phyloP scores from a whole-genome alignment of 2,329 filamentous ascomycete genomes.

The Xylariaceae sp. region DNA sequence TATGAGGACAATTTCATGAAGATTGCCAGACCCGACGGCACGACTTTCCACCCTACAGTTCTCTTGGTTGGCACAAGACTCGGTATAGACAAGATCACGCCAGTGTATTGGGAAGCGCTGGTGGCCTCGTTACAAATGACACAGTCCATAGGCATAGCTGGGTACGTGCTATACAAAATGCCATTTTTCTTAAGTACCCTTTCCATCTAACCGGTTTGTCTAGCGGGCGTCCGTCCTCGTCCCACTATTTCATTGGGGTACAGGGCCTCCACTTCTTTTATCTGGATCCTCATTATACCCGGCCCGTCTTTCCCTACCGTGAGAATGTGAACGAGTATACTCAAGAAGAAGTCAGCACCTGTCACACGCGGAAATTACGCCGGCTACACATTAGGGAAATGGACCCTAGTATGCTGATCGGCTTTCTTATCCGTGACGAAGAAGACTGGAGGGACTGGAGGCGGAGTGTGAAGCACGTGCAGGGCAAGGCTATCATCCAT shows the following conservation, averaged over 20 bases:
- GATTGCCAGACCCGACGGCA: constrained; percentile 71
- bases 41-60: constrained; percentile 79
- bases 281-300: constrained; percentile 89
- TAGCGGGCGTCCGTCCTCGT: constrained; percentile 90
- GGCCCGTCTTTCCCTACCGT: constrained; percentile 73
- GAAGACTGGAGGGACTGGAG: constrained; percentile 88
- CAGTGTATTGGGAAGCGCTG: constrained; percentile 94
- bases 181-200: not conserved
- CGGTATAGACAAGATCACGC: constrained; percentile 92
- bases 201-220: constrained; percentile 21
- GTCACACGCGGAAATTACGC: constrained; percentile 85
- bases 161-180: constrained; percentile 58
- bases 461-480: constrained; percentile 72
- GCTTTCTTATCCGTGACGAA: constrained; percentile 83
- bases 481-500: constrained; percentile 85
- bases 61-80: constrained; percentile 88
- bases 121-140: constrained; percentile 83
- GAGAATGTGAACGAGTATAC: constrained; percentile 64
- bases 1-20: constrained; percentile 88
- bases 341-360: constrained; percentile 76
- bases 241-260: constrained; percentile 67
- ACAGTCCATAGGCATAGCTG: constrained; percentile 95
- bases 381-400: constrained; percentile 87
- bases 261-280: constrained; percentile 85
- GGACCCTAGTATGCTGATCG: constrained; percentile 98